Conservation (phyloP, 1,139 yeast species). For the Pichia sp. region DNA sequence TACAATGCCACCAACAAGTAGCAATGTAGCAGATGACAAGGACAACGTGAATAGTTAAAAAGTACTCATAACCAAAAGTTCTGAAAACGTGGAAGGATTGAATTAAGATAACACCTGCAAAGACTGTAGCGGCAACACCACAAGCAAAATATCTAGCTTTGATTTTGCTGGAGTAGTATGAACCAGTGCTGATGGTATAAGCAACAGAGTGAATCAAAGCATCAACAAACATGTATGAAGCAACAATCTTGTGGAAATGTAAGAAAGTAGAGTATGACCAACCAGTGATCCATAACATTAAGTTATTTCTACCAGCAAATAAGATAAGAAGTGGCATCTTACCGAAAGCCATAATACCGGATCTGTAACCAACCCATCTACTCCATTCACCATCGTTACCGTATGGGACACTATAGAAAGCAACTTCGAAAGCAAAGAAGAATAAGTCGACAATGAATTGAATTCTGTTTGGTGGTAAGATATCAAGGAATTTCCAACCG, state of each 20-base stretch:
- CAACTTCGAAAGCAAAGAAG: slow-evolving; percentile 21
- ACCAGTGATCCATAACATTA: slow-evolving; percentile 55
- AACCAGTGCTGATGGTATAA: slow-evolving; percentile 21
- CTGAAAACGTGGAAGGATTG: slow-evolving; percentile 47
- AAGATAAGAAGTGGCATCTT: slow-evolving; percentile 44
- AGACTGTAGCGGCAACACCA: slow-evolving; percentile 37
- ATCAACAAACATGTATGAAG: slow-evolving; percentile 42
- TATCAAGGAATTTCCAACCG: slow-evolving; percentile 16
- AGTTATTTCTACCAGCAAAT: slow-evolving; percentile 64
- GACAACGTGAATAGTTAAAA: slow-evolving; percentile 37
- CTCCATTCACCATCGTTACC: slow-evolving; percentile 38
- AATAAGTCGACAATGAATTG: slow-evolving; percentile 38
- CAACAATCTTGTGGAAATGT: slow-evolving; percentile 58
- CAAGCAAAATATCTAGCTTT: slow-evolving; percentile 34
- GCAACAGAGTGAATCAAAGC: slow-evolving; percentile 30
- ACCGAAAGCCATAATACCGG: slow-evolving; percentile 45
- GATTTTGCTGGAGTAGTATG: slow-evolving; percentile 11
- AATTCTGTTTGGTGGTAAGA: slow-evolving; percentile 53
- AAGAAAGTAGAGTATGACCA: slow-evolving; percentile 60
- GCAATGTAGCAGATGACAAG: slow-evolving; percentile 37
- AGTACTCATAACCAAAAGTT: slow-evolving; percentile 44
- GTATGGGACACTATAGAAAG: slow-evolving; percentile 36
- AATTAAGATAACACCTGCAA: slow-evolving; percentile 41
- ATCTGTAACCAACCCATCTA: slow-evolving; percentile 47
- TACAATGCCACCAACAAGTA: slow-evolving; percentile 41